These are phyloP conservation scores for Musa itinerans DNA, from an alignment of 176 grass and related monocot species.

Conservation along the genomic window DNA sequence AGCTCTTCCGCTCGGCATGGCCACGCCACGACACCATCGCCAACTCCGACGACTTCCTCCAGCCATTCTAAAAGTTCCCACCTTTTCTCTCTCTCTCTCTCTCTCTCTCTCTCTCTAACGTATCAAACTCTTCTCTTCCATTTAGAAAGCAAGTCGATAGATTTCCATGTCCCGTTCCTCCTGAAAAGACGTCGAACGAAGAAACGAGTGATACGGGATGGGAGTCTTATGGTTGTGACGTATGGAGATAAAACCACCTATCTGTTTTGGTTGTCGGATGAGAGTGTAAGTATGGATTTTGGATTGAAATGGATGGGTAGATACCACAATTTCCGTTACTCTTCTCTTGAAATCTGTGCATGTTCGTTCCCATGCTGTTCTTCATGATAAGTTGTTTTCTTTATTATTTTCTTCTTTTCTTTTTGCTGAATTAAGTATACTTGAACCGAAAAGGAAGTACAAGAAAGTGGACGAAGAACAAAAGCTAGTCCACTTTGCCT, in stretches of 20 bases:
- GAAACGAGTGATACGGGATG: no score
- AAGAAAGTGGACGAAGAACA: not conserved
- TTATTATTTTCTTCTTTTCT: not conserved
- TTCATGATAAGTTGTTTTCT: not conserved
- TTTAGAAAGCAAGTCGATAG: not conserved
- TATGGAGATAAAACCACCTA: no score
- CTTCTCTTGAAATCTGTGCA: not conserved
- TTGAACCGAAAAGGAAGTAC: not conserved
- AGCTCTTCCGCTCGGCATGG: constrained; percentile 71
- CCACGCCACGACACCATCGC: constrained; percentile 44
- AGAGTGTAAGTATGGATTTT: not conserved
- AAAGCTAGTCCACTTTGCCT: not conserved
- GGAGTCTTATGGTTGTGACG: no score
- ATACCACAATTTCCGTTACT: not conserved
- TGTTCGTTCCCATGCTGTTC: not conserved
- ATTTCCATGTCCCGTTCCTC: no score
- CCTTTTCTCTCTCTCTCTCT: no score
- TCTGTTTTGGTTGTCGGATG: not conserved
- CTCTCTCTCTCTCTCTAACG: not conserved
- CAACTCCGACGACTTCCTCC: constrained; percentile 76
- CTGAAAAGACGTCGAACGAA: no score
- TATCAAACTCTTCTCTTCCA: not conserved
- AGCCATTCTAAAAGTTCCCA: constrained; percentile 28
- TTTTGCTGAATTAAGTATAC: not conserved
- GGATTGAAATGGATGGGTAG: not conserved